A percentile compares a stretch with the other conserved stretches of the same genome.
Conservation (phyloP, 768 basidiomycete genomes). For the Albatrellus ellisii region DNA sequence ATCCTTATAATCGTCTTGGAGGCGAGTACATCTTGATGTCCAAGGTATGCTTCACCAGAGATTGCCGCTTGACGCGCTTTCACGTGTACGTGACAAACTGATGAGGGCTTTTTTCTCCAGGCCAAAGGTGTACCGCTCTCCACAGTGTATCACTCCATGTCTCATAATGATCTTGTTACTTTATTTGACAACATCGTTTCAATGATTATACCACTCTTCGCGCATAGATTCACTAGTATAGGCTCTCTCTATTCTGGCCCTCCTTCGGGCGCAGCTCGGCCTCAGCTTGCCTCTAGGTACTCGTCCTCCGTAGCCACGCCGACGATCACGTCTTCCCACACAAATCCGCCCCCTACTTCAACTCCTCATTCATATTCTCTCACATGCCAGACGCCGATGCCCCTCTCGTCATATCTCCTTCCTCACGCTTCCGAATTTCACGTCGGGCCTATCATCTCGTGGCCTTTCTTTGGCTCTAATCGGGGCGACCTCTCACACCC, state of each 20-base stretch:
- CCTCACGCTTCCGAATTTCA: slow-evolving; percentile 28
- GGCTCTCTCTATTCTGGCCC: slow-evolving; percentile 61
- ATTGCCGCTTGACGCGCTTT: neutral
- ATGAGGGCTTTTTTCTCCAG: slow-evolving; percentile 23
- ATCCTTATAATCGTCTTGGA: slow-evolving; percentile 74
- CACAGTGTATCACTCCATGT: slow-evolving; percentile 56
- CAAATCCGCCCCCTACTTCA: slow-evolving; percentile 3
- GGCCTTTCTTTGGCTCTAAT: slow-evolving; percentile 84
- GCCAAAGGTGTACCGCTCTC: slow-evolving; percentile 63
- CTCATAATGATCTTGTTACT: slow-evolving; percentile 47
- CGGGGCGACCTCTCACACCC: slow-evolving; percentile 61
- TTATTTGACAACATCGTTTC: slow-evolving; percentile 57
- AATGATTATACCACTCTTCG: slow-evolving; percentile 60
- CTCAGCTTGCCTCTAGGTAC: slow-evolving; percentile 10
- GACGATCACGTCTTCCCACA: slow-evolving; percentile 12
- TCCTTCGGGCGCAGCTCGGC: slow-evolving; percentile 2
- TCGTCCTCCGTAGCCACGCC: slow-evolving; percentile 16
- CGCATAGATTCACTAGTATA: slow-evolving; percentile 62
- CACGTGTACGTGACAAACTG: slow-evolving; percentile 1
- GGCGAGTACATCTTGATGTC: slow-evolving; percentile 84
- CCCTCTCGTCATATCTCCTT: neutral
- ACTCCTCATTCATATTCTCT: slow-evolving; percentile 2
- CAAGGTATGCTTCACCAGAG: slow-evolving; percentile 48
- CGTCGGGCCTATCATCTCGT: slow-evolving; percentile 75
- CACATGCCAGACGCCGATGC: neutral